Percentiles rank a stretch among this genome's conserved stretches.
Conservation (phyloP, 306 rosid species). For the Vigna hirtella region DNA sequence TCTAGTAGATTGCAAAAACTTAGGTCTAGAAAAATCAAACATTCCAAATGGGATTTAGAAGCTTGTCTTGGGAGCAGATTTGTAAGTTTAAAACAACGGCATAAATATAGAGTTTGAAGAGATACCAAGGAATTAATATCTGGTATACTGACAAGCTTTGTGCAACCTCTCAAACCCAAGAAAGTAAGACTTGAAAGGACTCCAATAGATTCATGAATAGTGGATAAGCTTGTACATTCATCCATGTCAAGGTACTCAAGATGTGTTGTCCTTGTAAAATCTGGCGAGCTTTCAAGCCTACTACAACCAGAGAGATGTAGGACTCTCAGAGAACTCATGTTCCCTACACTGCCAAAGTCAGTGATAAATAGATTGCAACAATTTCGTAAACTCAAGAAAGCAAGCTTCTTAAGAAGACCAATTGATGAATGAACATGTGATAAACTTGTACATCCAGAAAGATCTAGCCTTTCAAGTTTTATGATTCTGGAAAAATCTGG, state of each 20-base stretch:
- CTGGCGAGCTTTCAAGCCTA: background rate
- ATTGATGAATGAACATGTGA: background rate
- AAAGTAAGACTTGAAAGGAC: background rate
- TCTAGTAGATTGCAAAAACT: background rate
- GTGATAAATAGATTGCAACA: background rate
- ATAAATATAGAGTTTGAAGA: constrained; percentile 6
- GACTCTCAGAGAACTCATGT: background rate
- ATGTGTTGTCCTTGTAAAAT: background rate
- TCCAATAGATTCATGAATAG: constrained; percentile 9
- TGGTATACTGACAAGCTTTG: background rate
- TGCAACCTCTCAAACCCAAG: constrained; percentile 9
- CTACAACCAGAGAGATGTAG: background rate
- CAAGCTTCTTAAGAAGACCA: background rate
- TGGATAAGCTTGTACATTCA: background rate
- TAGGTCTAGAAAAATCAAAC: background rate
- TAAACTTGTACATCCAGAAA: background rate
- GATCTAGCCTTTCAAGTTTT: no score
- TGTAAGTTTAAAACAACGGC: background rate
- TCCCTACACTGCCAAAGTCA: background rate
- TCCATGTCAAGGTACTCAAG: background rate
- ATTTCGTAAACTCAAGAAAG: background rate
- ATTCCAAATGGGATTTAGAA: background rate
- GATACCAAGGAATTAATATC: background rate
- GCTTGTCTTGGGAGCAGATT: background rate
- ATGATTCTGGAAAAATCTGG: background rate